Percentiles rank a stretch among this genome's conserved stretches.
These are phyloP conservation scores for Bassia scoparia DNA, from an alignment of 148 eudicot species.

Conservation along the genomic window DNA sequence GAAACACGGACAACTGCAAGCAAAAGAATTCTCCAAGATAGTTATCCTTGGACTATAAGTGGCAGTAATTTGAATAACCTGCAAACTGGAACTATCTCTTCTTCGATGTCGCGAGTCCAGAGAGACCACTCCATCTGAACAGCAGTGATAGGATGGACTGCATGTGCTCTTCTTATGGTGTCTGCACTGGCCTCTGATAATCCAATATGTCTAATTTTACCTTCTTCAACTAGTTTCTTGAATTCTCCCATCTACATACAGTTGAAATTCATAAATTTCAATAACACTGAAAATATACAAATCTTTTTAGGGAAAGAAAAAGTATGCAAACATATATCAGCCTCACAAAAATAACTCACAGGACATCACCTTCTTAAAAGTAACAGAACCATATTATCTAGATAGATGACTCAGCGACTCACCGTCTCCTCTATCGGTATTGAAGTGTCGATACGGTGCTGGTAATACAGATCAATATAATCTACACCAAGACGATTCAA, in stretches of 20 bases:
- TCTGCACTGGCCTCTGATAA: conserved; percentile 65
- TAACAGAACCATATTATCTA: neutral
- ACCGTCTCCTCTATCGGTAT: conserved; percentile 75
- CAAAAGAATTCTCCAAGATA: neutral
- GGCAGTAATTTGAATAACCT: conserved; percentile 37
- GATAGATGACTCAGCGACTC: conserved; percentile 39
- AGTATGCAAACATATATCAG: neutral
- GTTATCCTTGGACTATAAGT: neutral
- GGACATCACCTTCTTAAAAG: neutral
- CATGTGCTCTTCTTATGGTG: conserved; percentile 71
- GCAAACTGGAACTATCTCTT: conserved; percentile 66
- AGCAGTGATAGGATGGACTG: conserved; percentile 69
- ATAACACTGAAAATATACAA: neutral
- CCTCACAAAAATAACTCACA: neutral
- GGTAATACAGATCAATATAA: conserved; percentile 65
- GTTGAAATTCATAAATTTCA: neutral
- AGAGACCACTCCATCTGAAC: conserved; percentile 74
- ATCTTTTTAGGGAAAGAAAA: neutral
- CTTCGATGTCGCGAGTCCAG: conserved; percentile 69
- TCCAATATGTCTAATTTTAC: conserved; percentile 66
- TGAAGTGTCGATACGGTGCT: conserved; percentile 59
- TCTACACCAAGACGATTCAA: conserved; percentile 63
- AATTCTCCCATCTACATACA: conserved; percentile 63
- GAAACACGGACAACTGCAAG: neutral
- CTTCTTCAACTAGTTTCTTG: conserved; percentile 70